Conservation (phyloP, 192 early-diverging fungal genomes). For the Coemansia sp. region DNA sequence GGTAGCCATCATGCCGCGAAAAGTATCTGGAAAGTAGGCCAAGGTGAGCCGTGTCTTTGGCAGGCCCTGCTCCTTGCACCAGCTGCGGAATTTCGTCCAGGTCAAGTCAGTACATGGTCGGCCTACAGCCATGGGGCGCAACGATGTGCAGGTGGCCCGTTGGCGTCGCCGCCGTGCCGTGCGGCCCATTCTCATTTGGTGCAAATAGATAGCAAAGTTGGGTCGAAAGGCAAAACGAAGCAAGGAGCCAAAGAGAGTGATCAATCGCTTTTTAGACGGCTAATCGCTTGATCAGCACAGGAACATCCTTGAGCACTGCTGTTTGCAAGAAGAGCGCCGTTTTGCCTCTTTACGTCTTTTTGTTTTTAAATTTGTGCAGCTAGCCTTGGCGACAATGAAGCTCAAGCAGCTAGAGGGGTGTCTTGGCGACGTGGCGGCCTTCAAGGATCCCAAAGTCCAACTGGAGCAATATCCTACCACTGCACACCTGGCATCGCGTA, state of each 20-base stretch:
- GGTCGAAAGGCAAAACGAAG: background rate
- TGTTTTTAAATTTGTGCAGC: background rate
- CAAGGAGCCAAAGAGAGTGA: background rate
- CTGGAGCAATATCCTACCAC: slow-evolving; percentile 80
- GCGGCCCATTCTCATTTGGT: slow-evolving; percentile 30
- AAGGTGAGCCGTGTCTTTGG: slow-evolving; percentile 33
- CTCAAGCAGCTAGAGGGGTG: slow-evolving; percentile 70
- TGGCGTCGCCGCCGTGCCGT: slow-evolving; percentile 18
- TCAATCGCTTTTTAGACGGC: background rate
- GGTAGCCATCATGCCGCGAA: slow-evolving; percentile 54
- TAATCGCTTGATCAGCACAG: background rate
- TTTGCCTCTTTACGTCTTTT: background rate
- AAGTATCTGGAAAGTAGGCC: slow-evolving; percentile 37
- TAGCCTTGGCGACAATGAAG: slow-evolving; percentile 52
- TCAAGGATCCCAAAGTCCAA: slow-evolving; percentile 68
- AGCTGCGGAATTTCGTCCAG: slow-evolving; percentile 29
- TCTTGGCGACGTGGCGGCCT: slow-evolving; percentile 62
- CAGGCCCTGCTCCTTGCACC: slow-evolving; percentile 35
- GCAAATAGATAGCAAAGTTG: background rate
- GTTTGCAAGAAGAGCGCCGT: background rate
- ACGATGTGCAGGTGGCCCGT: background rate
- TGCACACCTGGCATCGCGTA: slow-evolving; percentile 69
- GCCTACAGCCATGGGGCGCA: background rate
- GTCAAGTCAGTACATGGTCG: slow-evolving; percentile 16
- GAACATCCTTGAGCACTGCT: background rate